Evolutionary conservation across 2,329 filamentous ascomycete species (phyloP), one percentile per base, ranked within the genome.

Genomic region (Claviceps sp.): DNA sequence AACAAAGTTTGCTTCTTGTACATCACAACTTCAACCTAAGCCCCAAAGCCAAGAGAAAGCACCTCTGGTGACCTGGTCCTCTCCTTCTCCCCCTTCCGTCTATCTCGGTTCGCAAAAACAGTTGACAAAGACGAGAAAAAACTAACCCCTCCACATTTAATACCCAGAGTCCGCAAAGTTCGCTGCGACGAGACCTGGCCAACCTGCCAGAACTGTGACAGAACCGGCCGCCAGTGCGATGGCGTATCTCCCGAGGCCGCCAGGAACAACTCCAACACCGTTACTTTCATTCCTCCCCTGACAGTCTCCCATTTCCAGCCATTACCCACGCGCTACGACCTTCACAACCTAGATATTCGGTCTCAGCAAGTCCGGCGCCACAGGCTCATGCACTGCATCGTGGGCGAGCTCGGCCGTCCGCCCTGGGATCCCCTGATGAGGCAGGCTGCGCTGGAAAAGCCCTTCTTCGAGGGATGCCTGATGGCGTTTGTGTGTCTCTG

Each of bases 251-350:
- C 50, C 16, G 50, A 48, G 22, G 37, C 47, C n/a, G 13, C 24
- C 22, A 24, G 34, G 2, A 40, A 40, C 24, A 46, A 11, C 7
- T 6, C 49, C 49, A 50, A 46, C 22, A 37, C 18, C 37, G 16
- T 51, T 24, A 51, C 43, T 2, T 71, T 41, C 37, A 52, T 50
- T n/a, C 52, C 52, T 16, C 56, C 56, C 2, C 41, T 58, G 37
- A 58, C 56, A 13, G 50, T 54, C 22, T 52, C 56, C 1, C 52
- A 56, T 50, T 58, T 58, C 4, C 44, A 46, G 44, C 7, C 44
- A 7, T 18, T 16, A 24, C 52, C 50, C 11, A 45, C 53, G 22
- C 53, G 51, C 20, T 41, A 50, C 20, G 44, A 50, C 3, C 18
- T 50, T 16, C 46, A 50, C 16, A 38, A 20, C 48, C n/a, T 20